Percentiles rank a stretch among this genome's conserved stretches.
phyloP scores from a whole-genome alignment of 768 basidiomycete species.

The Sutorius australiensis region DNA sequence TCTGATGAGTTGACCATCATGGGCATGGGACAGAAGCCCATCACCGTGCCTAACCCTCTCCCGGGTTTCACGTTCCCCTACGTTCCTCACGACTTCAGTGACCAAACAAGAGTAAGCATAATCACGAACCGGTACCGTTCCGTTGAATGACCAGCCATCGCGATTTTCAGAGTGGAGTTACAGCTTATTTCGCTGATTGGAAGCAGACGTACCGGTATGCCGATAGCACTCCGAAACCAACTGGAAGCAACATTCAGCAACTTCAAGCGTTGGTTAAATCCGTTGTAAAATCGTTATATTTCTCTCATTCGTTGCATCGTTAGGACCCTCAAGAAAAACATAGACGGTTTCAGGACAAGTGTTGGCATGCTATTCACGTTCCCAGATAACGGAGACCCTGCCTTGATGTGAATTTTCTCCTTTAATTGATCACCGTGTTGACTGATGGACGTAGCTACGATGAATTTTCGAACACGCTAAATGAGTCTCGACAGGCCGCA shows the following conservation, averaged over 20 bases:
- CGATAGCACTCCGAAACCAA: constrained; percentile 4
- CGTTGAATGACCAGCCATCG: neutral
- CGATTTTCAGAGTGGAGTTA: constrained; percentile 2
- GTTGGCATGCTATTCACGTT: constrained; percentile 21
- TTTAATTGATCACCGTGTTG: neutral
- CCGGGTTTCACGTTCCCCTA: constrained; percentile 11
- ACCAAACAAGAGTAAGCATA: constrained; percentile 9
- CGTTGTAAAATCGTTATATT: neutral
- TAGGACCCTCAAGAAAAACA: constrained; percentile 18
- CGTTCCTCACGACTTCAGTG: constrained; percentile 20
- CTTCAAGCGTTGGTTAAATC: constrained; percentile 14
- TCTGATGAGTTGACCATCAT: constrained; percentile 9
- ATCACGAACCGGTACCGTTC: neutral
- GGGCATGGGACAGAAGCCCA: neutral
- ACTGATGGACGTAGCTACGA: constrained; percentile 21
- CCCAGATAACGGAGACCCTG: constrained; percentile 10
- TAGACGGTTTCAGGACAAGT: constrained; percentile 8
- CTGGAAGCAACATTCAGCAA: constrained; percentile 9
- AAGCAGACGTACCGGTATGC: constrained; percentile 18
- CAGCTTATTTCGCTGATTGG: constrained; percentile 22
- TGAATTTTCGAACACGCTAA: constrained; percentile 26
- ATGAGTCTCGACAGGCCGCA: constrained; percentile 16
- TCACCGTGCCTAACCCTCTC: constrained; percentile 20
- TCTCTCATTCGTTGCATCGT: neutral
- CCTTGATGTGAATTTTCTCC: constrained; percentile 6